Conservation (phyloP, 2,329 filamentous ascomycete species). For the Fusarium irregulare region DNA sequence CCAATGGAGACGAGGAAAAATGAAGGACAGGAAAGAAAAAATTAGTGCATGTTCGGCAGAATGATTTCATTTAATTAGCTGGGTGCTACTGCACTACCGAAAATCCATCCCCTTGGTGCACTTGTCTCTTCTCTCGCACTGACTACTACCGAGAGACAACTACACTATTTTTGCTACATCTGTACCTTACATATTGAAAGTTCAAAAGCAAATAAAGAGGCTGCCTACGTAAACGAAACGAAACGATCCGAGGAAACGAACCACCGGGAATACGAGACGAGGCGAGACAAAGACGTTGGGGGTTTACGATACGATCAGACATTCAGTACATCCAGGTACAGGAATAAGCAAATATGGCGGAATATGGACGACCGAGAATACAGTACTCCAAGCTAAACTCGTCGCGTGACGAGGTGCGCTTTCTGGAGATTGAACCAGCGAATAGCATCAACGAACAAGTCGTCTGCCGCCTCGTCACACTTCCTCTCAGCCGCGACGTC, state of each 20-base stretch:
- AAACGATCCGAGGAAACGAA: neutral
- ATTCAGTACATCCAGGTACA: neutral
- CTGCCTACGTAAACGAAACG: neutral
- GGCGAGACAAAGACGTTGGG: neutral
- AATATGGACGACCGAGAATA: slow-evolving; percentile 16
- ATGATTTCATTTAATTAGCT: slow-evolving; percentile 3
- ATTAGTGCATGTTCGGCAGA: neutral
- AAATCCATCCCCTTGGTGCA: neutral
- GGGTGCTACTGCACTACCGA: slow-evolving; percentile 3
- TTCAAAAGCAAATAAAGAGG: neutral
- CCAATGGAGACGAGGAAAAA: neutral
- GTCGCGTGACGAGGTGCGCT: slow-evolving; percentile 45
- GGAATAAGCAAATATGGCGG: slow-evolving; percentile 20
- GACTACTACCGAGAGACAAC: neutral
- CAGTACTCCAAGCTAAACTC: slow-evolving; percentile 31
- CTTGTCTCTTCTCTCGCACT: slow-evolving; percentile 3
- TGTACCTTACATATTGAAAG: neutral
- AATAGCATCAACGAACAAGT: slow-evolving; percentile 46
- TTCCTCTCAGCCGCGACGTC: slow-evolving; percentile 41
- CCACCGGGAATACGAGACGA: neutral
- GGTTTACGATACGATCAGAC: neutral
- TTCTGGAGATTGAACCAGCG: slow-evolving; percentile 50
- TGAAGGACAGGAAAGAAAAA: neutral
- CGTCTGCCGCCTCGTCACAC: slow-evolving; percentile 50
- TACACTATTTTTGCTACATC: neutral